Conservation (phyloP, 208 protist species). For the Spongospora subterranea region DNA sequence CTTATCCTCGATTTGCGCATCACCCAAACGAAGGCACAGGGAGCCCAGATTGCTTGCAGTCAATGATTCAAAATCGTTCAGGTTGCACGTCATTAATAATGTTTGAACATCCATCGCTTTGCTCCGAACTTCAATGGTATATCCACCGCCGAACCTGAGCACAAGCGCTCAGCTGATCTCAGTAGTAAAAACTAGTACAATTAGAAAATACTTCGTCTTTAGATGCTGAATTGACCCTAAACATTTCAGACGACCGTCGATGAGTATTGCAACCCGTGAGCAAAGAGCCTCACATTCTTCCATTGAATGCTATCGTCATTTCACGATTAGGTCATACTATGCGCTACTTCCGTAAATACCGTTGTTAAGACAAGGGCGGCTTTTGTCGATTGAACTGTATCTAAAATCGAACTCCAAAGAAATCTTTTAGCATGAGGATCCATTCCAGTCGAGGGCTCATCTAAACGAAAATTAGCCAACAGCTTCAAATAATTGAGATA, state of each 20-base stretch:
- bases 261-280: constrained; percentile 72
- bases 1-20: background rate
- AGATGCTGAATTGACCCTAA: constrained; percentile 84
- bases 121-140: constrained; percentile 60
- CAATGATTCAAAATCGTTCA: background rate
- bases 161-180: no score
- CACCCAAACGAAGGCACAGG: background rate
- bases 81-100: background rate
- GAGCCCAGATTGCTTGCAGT: background rate
- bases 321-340: background rate
- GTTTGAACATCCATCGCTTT: background rate
- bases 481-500: constrained; percentile 64
- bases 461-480: constrained; percentile 65
- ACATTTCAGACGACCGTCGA: constrained; percentile 82
- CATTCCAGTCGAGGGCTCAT: constrained; percentile 68
- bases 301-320: constrained; percentile 63
- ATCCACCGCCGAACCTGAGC: constrained; percentile 68
- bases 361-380: constrained; percentile 6
- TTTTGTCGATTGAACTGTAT: background rate
- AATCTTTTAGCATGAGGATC: constrained; percentile 53
- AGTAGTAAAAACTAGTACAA: background rate
- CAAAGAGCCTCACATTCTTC: constrained; percentile 73
- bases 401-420: background rate
- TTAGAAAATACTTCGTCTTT: constrained; percentile 59
- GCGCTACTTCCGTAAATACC: background rate